Conservation (phyloP, 306 rosid genomes). For the Cucurbita maxima region DNA sequence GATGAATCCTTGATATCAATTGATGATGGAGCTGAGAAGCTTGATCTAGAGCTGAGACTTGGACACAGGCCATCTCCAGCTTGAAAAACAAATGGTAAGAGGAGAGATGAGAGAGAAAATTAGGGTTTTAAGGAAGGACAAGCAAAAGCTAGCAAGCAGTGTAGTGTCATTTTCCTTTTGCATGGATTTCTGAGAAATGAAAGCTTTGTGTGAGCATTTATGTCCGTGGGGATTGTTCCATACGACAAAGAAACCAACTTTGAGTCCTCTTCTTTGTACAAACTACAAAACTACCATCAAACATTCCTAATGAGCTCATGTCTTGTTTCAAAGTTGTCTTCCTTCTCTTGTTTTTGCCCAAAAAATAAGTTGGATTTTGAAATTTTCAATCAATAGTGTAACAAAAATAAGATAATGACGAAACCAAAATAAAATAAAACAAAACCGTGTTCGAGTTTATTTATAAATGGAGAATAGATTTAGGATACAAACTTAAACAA, state of each 20-base stretch:
- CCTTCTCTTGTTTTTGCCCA: background rate
- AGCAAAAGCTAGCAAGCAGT: conserved; percentile 34
- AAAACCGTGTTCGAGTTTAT: too few species aligned
- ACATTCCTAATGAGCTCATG: background rate
- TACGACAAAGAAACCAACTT: background rate
- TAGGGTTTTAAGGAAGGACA: conserved; percentile 30
- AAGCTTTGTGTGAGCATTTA: conserved; percentile 32
- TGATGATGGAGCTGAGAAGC: conserved; percentile 24
- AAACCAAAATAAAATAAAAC: too few species aligned
- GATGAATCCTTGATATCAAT: background rate
- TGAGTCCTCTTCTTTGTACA: background rate
- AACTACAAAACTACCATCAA: conserved; percentile 3
- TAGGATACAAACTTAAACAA: too few species aligned
- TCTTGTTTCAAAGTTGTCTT: background rate
- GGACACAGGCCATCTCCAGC: conserved; percentile 37
- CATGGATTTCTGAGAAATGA: conserved; percentile 27
- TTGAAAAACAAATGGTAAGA: background rate
- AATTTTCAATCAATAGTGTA: background rate
- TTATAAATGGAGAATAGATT: too few species aligned
- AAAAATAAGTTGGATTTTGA: background rate
- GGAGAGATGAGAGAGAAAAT: conserved; percentile 7
- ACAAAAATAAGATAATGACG: too few species aligned
- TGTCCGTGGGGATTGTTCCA: conserved; percentile 60
- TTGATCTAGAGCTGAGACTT: conserved; percentile 85
- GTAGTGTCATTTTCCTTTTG: conserved; percentile 68